Base-by-base conservation (phyloP, 2,329 filamentous ascomycete genomes). In the Macroventuria anomochaeta region DNA sequence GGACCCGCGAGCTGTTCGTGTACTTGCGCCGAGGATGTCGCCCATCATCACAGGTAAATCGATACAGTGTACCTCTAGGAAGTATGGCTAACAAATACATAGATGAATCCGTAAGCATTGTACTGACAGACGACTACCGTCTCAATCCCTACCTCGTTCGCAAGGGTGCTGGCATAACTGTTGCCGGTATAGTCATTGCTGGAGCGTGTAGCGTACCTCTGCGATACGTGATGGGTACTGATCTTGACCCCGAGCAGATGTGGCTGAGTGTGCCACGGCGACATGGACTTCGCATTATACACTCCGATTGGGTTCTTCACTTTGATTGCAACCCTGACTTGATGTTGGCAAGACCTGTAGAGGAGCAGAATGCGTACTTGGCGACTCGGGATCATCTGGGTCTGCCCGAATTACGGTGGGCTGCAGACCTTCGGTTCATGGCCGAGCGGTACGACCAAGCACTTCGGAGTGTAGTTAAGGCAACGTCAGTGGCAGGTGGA, bases 261-360 rank as follows among this genome's bases (percentile, higher is more conserved):
- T 50, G 46, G 46, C 13, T 15, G 12, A 18, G 5, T 7, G 3
- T 17, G 2, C n/a, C 46, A 3, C 21, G 15, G 4, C 31, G 20
- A 3, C 17, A 42, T 11, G 31, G 46, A 8, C 15, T 38, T 6
- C 29, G 46, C 4, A 25, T 18, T 6, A 43, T 50, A 33, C 17
- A 23, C n/a, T 13, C 25, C 5, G 25, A 31, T 6, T 43, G 47
- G 33, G 39, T 44, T 21, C 18, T 51, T 2, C 29, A 37, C n/a
- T 44, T 39, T 7, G 39, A 51, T 23, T 39, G 47, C n/a, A 44
- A 51, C 11, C 47, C 39, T 2, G 47, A 51, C 25, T n/a, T 39
- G 20, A 28, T 51, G 11, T 20, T 51, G 2, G 26, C 13, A 5
- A 37, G 11, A 10, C 23, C 47, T 5, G 3, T 25, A 3, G 11